phyloP scores from a whole-genome alignment of 208 protist species.

The Vickermania spadyakhi region DNA sequence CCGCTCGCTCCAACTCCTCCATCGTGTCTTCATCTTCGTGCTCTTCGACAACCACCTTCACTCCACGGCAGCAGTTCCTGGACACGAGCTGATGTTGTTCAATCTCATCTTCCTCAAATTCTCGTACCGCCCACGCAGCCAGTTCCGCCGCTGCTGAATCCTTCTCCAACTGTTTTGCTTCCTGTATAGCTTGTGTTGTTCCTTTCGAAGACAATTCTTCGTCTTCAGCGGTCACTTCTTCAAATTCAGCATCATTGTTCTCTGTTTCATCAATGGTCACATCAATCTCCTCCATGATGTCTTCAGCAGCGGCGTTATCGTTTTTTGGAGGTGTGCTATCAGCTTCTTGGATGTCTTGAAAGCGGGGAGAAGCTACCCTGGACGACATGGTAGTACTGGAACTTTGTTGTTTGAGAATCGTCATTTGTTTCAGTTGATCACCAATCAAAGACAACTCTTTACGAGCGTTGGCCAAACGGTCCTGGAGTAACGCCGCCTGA shows the following conservation, averaged over 20 bases:
- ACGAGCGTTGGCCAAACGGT: constrained; percentile 32
- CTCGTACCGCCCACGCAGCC: neutral
- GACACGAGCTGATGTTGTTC: neutral
- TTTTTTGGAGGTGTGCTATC: constrained; percentile 26
- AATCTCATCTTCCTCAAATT: neutral
- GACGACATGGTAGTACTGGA: constrained; percentile 11
- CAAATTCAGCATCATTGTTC: neutral
- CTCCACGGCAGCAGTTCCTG: neutral
- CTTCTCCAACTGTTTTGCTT: neutral
- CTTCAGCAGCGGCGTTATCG: constrained; percentile 9
- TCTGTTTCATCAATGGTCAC: constrained; percentile 2
- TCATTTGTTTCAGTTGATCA: constrained; percentile 50
- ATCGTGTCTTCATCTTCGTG: constrained; percentile 1
- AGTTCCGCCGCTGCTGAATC: constrained; percentile 3
- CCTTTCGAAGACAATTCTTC: constrained; percentile 5
- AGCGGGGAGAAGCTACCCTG: constrained; percentile 17
- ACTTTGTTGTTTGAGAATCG: constrained; percentile 19
- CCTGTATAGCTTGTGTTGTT: constrained; percentile 1
- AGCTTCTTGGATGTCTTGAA: constrained; percentile 37
- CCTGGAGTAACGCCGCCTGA: constrained; percentile 48
- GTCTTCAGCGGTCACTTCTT: constrained; percentile 5
- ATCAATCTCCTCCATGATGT: constrained; percentile 1
- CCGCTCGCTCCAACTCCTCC: neutral
- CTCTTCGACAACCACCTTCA: constrained; percentile 8
- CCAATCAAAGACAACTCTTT: constrained; percentile 39